Evolutionary conservation across 306 rosid species (phyloP).

Genomic region (Quercus ilex): DNA sequence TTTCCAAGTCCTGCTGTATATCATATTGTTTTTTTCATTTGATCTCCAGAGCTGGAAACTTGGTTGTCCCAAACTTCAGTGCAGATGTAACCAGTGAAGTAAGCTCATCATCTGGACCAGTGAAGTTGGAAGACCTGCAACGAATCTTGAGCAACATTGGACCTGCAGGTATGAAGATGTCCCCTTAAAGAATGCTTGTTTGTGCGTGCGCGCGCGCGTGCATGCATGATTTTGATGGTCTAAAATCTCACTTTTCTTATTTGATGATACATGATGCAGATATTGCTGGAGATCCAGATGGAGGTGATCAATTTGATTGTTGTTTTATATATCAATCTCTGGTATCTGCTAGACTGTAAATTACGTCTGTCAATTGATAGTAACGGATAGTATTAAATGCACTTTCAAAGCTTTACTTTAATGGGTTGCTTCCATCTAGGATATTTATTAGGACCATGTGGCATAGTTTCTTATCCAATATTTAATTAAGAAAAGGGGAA

Average conservation of each 20-base stretch:
- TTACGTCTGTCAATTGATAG: conserved; percentile 3
- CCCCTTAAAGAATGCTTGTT: conserved; percentile 2
- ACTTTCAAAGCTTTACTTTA: neutral
- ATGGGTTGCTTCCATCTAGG: neutral
- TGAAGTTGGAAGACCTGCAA: conserved; percentile 83
- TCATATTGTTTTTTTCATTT: conserved; percentile 3
- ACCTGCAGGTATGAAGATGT: conserved; percentile 55
- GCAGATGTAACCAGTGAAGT: conserved; percentile 54
- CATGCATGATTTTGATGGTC: neutral
- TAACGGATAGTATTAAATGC: conserved; percentile 15
- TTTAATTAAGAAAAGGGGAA: too few species aligned
- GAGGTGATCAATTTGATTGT: conserved; percentile 49
- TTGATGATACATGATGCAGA: conserved; percentile 46
- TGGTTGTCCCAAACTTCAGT: conserved; percentile 54
- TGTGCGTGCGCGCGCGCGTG: neutral
- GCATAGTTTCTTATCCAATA: neutral
- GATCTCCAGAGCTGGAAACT: conserved; percentile 40
- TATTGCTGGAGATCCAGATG: conserved; percentile 67
- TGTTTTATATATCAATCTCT: conserved; percentile 1
- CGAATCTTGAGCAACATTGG: conserved; percentile 79
- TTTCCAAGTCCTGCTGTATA: neutral
- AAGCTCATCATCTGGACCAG: conserved; percentile 68
- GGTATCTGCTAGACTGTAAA: neutral
- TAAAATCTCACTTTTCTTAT: conserved; percentile 29
- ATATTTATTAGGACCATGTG: neutral